Conservation (phyloP, 2,329 filamentous ascomycete genomes). For the Pyricularia pennisetigena region DNA sequence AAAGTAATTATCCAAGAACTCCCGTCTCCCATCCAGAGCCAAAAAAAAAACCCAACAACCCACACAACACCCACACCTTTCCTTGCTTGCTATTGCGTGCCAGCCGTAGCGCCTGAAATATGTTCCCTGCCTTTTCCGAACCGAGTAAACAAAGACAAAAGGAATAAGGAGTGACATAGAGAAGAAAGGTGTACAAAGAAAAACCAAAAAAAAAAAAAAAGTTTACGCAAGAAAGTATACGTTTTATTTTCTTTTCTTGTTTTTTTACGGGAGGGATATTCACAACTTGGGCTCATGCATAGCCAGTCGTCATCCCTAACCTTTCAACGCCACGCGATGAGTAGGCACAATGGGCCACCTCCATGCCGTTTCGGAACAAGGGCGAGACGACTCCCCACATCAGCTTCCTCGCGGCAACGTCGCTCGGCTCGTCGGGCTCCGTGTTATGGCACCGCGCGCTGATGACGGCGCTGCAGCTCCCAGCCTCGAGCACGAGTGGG, state of each 20-base stretch:
- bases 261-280: too few relatives aligned
- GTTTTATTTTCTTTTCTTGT: too few relatives aligned
- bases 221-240: background rate
- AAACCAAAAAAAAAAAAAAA: background rate
- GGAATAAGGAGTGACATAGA: background rate
- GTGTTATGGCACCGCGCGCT: conserved; percentile 33
- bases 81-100: background rate
- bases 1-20: background rate
- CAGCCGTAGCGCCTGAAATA: background rate
- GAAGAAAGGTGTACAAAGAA: background rate
- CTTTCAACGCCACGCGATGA: conserved; percentile 23
- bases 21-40: too few relatives aligned
- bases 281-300: conserved; percentile 18
- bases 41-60: background rate
- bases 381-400: conserved; percentile 29
- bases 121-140: background rate
- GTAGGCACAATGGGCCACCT: conserved; percentile 34
- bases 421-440: conserved; percentile 15
- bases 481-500: conserved; percentile 35
- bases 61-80: too few relatives aligned
- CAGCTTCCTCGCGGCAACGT: conserved; percentile 13
- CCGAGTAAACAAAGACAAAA: background rate
- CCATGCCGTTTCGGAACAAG: conserved; percentile 28
- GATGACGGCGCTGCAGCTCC: conserved; percentile 41
- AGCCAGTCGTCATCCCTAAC: conserved; percentile 25